A percentile compares a stretch with the other conserved stretches of the same genome.
Conservation (phyloP, 129 eudicot genomes). For the Saussurea involucrata region DNA sequence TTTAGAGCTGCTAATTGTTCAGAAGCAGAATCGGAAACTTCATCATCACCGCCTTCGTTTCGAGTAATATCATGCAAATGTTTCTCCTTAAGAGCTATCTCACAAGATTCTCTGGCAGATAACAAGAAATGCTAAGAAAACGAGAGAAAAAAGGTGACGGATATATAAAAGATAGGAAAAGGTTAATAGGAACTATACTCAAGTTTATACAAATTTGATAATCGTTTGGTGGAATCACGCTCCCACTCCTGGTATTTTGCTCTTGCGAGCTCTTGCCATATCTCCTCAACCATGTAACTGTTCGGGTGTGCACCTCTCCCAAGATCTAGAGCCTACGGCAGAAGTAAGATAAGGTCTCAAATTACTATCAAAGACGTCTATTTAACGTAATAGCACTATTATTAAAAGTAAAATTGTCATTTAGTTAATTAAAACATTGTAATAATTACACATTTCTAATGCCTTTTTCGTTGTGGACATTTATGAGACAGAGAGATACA, state of each 20-base stretch:
- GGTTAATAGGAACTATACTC: slow-evolving; percentile 34
- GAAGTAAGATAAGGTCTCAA: not conserved
- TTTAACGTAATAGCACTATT: not conserved
- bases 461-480: not conserved
- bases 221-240: slow-evolving; percentile 60
- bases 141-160: not conserved
- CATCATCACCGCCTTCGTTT: slow-evolving; percentile 55
- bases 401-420: not conserved
- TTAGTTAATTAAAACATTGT: not conserved
- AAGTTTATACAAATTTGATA: slow-evolving; percentile 60
- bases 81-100: slow-evolving; percentile 61
- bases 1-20: slow-evolving; percentile 53
- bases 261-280: slow-evolving; percentile 90
- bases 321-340: slow-evolving; percentile 74
- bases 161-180: not conserved
- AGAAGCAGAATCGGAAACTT: slow-evolving; percentile 16
- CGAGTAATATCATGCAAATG: slow-evolving; percentile 26
- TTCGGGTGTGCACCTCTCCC: slow-evolving; percentile 82
- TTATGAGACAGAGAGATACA: not conserved
- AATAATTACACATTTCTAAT: not conserved
- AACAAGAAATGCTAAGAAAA: slow-evolving; percentile 1
- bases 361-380: not conserved
- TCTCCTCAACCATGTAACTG: slow-evolving; percentile 85
- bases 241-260: slow-evolving; percentile 81
- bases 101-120: slow-evolving; percentile 65